Percentiles rank a stretch among this genome's conserved stretches.
Evolutionary conservation across 257 asterid genomes (phyloP).

Genomic region (Ophiorrhiza pumila): DNA sequence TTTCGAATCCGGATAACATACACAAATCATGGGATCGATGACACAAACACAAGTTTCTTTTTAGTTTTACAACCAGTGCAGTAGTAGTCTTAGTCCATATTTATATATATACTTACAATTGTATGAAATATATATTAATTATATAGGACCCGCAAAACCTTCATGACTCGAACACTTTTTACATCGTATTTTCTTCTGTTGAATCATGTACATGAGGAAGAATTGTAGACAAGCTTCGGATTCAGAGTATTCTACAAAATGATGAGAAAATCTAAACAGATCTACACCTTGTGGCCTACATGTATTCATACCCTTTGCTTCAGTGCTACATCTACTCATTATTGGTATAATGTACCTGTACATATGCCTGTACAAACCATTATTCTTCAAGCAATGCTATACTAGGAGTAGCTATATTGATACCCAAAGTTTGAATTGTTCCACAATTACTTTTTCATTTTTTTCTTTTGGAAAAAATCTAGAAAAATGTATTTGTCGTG

Average conservation of each 20-base stretch:
- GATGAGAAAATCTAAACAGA: slow-evolving; percentile 19
- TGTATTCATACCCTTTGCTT: slow-evolving; percentile 30
- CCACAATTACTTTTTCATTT: no score
- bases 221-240: slow-evolving; percentile 19
- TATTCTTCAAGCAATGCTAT: no score
- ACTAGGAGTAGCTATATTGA: no score
- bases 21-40: not conserved
- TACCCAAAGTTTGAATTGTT: no score
- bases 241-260: slow-evolving; percentile 21
- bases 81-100: no score
- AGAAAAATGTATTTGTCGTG: no score
- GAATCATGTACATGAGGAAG: not conserved
- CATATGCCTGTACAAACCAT: not conserved
- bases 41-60: no score
- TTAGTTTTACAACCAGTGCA: no score
- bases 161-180: not conserved
- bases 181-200: not conserved
- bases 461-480: no score
- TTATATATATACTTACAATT: no score
- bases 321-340: slow-evolving; percentile 24
- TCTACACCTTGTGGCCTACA: slow-evolving; percentile 22
- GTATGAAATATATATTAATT: not conserved
- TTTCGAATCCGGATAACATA: not conserved
- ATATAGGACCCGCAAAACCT: not conserved
- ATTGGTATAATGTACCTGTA: slow-evolving; percentile 7